Percentiles rank a stretch among this genome's conserved stretches.
Conservation (phyloP, 2,329 filamentous ascomycete species). For the Ceratocystis eucalypticola region DNA sequence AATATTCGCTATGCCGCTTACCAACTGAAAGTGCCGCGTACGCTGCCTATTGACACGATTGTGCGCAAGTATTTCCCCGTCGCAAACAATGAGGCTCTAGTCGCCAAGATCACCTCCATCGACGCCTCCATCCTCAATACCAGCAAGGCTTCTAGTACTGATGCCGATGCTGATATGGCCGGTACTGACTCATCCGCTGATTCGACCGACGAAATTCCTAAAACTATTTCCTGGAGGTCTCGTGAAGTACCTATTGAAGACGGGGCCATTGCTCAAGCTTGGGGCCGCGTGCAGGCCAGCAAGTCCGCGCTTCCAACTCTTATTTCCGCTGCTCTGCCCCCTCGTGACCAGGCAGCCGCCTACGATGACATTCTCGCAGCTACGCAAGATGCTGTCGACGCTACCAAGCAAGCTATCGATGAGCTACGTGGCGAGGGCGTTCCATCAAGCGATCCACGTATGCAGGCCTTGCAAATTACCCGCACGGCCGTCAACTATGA, state of each 20-base stretch:
- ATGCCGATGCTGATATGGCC: constrained; percentile 18
- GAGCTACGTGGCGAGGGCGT: constrained; percentile 75
- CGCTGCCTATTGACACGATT: constrained; percentile 65
- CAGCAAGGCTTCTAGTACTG: background rate
- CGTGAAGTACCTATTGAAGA: constrained; percentile 82
- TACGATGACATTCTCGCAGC: constrained; percentile 86
- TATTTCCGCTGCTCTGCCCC: constrained; percentile 30
- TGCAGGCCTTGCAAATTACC: constrained; percentile 88
- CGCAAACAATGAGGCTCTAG: constrained; percentile 43
- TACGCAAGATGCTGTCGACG: constrained; percentile 87
- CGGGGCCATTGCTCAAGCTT: constrained; percentile 74
- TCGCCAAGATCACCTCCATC: constrained; percentile 54
- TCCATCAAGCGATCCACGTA: constrained; percentile 65
- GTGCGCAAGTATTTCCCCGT: constrained; percentile 65
- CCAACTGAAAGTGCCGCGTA: constrained; percentile 75
- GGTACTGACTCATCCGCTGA: constrained; percentile 32
- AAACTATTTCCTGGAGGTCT: constrained; percentile 72
- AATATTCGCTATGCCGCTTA: constrained; percentile 92
- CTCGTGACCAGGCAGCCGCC: constrained; percentile 61
- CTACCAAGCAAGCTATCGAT: constrained; percentile 84
- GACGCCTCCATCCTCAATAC: constrained; percentile 55
- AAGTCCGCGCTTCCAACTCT: constrained; percentile 33
- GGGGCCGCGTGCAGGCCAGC: constrained; percentile 46
- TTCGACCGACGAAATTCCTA: constrained; percentile 45
- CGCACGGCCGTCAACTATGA: constrained; percentile 89